These are phyloP conservation scores for Endocarpon pusillum DNA, from an alignment of 495 filamentous ascomycete species.

Conservation along the genomic window DNA sequence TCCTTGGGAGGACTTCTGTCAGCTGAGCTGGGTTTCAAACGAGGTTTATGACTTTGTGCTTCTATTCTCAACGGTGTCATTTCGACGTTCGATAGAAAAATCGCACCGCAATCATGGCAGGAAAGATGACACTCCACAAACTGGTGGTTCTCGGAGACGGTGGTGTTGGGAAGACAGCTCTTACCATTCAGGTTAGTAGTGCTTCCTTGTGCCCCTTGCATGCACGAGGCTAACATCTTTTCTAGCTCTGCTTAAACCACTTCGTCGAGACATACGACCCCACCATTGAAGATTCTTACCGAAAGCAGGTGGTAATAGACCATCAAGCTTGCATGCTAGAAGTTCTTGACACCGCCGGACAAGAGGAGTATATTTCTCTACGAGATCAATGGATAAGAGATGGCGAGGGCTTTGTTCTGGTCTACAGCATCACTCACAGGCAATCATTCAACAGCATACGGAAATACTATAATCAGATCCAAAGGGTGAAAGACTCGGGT, in stretches of 20 bases:
- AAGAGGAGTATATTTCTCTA: slow-evolving; percentile 96
- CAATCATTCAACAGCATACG: slow-evolving; percentile 90
- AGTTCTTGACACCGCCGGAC: slow-evolving; percentile 95
- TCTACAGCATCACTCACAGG: slow-evolving; percentile 94
- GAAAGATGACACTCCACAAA: slow-evolving; percentile 95
- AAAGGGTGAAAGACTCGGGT: slow-evolving; percentile 88
- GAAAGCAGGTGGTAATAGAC: slow-evolving; percentile 97
- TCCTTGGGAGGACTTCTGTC: no score
- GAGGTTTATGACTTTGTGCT: no score
- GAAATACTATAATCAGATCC: slow-evolving; percentile 90
- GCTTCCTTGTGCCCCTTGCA: slow-evolving; percentile 2
- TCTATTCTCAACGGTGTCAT: no score
- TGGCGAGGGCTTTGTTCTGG: slow-evolving; percentile 91
- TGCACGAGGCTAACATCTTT: slow-evolving; percentile 7
- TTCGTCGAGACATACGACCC: slow-evolving; percentile 88
- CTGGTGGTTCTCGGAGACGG: slow-evolving; percentile 92
- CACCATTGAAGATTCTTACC: slow-evolving; percentile 92
- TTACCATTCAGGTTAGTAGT: slow-evolving; percentile 73
- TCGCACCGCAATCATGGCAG: slow-evolving; percentile 49
- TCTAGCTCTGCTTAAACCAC: slow-evolving; percentile 57
- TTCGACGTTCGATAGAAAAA: no score
- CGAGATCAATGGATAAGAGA: slow-evolving; percentile 98
- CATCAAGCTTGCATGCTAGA: slow-evolving; percentile 95
- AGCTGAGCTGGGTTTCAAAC: no score
- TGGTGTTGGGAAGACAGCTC: slow-evolving; percentile 88